phyloP scores from a whole-genome alignment of 306 rosid species.

The Lotus japonicus region DNA sequence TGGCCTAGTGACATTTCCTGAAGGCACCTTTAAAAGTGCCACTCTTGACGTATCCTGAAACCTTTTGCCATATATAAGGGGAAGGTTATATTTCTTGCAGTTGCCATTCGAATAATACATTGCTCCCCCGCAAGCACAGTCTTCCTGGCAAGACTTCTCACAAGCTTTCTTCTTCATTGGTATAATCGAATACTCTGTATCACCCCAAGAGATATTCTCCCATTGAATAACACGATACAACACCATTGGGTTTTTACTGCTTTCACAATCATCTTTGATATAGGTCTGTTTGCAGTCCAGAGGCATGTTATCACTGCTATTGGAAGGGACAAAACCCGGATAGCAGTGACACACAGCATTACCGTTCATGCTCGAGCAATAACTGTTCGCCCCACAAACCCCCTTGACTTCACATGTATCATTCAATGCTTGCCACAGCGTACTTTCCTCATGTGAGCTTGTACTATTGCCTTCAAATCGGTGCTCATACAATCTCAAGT shows the following conservation, averaged over 20 bases:
- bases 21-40: slow-evolving; percentile 16
- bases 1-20: neutral
- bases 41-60: neutral
- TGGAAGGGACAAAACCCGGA: slow-evolving; percentile 25
- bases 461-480: neutral
- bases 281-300: neutral
- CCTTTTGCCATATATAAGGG: slow-evolving; percentile 11
- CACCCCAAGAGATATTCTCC: neutral
- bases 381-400: slow-evolving; percentile 34
- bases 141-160: slow-evolving; percentile 11
- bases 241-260: neutral
- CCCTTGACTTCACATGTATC: slow-evolving; percentile 21
- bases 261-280: slow-evolving; percentile 9
- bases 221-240: neutral
- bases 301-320: neutral
- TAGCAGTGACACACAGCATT: slow-evolving; percentile 17
- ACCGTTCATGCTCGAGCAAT: neutral
- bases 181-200: neutral
- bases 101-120: neutral
- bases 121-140: slow-evolving; percentile 31
- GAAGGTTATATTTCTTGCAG: slow-evolving; percentile 20
- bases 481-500: slow-evolving; percentile 30
- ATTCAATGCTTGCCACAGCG: neutral
- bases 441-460: neutral
- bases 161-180: slow-evolving; percentile 5